Conservation (phyloP, 768 basidiomycete genomes). For the Amanita fuliginea region DNA sequence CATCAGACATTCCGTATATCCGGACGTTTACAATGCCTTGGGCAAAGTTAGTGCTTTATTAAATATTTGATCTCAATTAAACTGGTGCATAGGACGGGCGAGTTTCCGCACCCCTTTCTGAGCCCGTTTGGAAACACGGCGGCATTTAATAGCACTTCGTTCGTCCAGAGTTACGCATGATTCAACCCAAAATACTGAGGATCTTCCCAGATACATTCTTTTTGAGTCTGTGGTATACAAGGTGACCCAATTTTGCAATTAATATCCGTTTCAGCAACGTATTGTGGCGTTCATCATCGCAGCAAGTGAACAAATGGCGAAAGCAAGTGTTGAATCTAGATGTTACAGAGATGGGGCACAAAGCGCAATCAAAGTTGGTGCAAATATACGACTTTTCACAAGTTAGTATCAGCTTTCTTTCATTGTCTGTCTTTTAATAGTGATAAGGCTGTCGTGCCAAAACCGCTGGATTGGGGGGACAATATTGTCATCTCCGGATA, state of each 20-base stretch:
- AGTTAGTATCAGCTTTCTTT: conserved; percentile 14
- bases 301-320: conserved; percentile 60
- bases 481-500: conserved; percentile 46
- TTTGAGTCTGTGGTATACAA: conserved; percentile 33
- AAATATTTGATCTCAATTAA: background rate
- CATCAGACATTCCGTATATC: conserved; percentile 51
- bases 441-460: conserved; percentile 33
- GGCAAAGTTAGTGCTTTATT: conserved; percentile 28
- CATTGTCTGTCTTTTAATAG: background rate
- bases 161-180: conserved; percentile 13
- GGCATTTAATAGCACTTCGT: conserved; percentile 51
- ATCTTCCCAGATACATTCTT: conserved; percentile 35
- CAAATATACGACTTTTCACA: conserved; percentile 64
- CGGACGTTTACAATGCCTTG: conserved; percentile 54
- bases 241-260: background rate
- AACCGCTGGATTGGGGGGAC: conserved; percentile 53
- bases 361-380: conserved; percentile 47
- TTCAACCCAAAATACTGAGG: background rate
- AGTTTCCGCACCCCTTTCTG: conserved; percentile 58
- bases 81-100: conserved; percentile 27
- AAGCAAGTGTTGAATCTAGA: conserved; percentile 34
- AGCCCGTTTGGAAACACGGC: conserved; percentile 53
- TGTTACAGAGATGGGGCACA: conserved; percentile 48
- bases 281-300: conserved; percentile 55
- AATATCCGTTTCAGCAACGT: conserved; percentile 28